Percentiles rank a stretch among this genome's conserved stretches.
phyloP scores from a whole-genome alignment of 495 filamentous ascomycete species.

The Apodospora peruviana region DNA sequence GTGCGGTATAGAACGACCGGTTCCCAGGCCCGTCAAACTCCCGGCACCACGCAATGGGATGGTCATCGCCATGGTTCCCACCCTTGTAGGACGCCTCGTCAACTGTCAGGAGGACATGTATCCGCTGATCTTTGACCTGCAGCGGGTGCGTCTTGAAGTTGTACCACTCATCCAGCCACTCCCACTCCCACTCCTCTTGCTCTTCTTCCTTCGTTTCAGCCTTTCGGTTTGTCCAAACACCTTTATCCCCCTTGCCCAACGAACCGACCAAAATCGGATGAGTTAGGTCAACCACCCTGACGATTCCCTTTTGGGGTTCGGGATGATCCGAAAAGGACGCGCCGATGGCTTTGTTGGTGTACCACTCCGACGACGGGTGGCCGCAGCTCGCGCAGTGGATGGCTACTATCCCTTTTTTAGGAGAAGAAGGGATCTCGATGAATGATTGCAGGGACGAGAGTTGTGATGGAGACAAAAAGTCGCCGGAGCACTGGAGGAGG shows the following conservation, averaged over 20 bases:
- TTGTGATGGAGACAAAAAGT: conserved; percentile 25
- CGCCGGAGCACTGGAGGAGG: conserved; percentile 31
- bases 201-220: background rate
- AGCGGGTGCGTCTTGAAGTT: conserved; percentile 29
- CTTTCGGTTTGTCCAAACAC: too few species aligned
- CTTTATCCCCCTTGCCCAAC: conserved; percentile 10
- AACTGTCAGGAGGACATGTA: conserved; percentile 25
- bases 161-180: conserved; percentile 40
- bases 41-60: conserved; percentile 33
- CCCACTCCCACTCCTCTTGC: conserved; percentile 5
- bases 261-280: conserved; percentile 21
- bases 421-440: too few species aligned
- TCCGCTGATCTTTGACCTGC: background rate
- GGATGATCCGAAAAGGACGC: conserved; percentile 31
- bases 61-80: conserved; percentile 22
- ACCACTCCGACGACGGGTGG: conserved; percentile 22
- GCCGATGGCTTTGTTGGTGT: conserved; percentile 30
- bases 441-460: conserved; percentile 24
- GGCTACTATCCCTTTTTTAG: conserved; percentile 30
- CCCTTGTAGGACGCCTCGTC: conserved; percentile 27
- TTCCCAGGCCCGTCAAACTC: conserved; percentile 32
- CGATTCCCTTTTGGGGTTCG: conserved; percentile 19
- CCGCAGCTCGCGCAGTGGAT: conserved; percentile 34
- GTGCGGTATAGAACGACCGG: conserved; percentile 31
- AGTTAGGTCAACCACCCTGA: conserved; percentile 15